Percentiles rank a stretch among this genome's conserved stretches.
These are phyloP conservation scores for Cutaneotrichosporon mucoides DNA, from an alignment of 1,284 basidiomycete species.

Conservation along the genomic window DNA sequence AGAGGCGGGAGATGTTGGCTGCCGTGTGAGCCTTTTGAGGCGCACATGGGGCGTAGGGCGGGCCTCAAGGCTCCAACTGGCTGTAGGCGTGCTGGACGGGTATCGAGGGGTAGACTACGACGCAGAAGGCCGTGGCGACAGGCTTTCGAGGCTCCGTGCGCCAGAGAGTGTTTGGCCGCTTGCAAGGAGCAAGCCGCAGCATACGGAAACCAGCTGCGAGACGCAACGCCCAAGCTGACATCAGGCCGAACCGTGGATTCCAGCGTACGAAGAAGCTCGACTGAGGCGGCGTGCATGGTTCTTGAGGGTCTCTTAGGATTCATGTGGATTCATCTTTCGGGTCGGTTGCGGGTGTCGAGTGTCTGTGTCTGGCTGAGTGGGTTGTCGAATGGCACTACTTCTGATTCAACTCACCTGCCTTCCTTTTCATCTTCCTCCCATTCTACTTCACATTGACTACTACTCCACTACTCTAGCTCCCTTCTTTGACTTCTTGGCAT, in stretches of 20 bases:
- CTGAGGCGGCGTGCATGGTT: neutral
- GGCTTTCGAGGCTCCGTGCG: too few species aligned
- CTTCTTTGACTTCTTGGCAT: too few species aligned
- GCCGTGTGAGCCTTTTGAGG: too few species aligned
- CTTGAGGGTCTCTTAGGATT: neutral
- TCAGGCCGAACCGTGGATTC: slow-evolving; percentile 12
- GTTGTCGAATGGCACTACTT: neutral
- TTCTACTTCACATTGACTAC: neutral
- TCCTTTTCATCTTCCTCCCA: neutral
- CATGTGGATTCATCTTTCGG: neutral
- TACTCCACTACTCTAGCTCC: too few species aligned
- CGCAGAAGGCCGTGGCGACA: too few species aligned
- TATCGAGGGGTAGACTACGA: too few species aligned
- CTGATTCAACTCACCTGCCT: neutral
- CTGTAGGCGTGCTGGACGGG: too few species aligned
- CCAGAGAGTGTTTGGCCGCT: too few species aligned
- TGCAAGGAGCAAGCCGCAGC: too few species aligned
- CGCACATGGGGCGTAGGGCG: too few species aligned
- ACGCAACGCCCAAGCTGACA: neutral
- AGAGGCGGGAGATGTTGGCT: neutral
- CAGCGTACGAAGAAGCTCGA: slow-evolving; percentile 21
- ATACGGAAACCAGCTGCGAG: too few species aligned
- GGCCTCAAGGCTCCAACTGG: too few species aligned
- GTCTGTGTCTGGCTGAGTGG: neutral
- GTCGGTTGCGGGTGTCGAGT: neutral